A percentile compares a stretch with the other conserved stretches of the same genome.
Evolutionary conservation across 345 rosid genomes (phyloP).

Genomic region (Heritiera littoralis): DNA sequence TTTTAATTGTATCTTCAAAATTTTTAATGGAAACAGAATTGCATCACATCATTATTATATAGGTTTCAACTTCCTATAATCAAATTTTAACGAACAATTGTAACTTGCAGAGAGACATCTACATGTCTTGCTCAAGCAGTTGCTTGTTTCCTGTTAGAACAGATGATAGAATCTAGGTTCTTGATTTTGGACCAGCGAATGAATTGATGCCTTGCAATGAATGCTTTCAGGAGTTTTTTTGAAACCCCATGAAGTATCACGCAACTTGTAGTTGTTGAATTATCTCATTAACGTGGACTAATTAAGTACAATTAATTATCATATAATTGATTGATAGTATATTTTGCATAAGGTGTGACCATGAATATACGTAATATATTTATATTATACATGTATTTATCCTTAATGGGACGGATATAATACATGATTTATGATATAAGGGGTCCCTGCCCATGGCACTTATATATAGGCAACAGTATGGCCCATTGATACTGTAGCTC

Average conservation of each 20-base stretch:
- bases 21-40: constrained; percentile 6
- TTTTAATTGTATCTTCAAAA: neutral
- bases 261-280: neutral
- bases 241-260: neutral
- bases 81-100: neutral
- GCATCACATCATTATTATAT: neutral
- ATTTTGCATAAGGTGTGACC: too few relatives aligned
- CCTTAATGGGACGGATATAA: too few relatives aligned
- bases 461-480: too few relatives aligned
- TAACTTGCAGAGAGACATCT: neutral
- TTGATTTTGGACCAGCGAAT: neutral
- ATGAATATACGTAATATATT: too few relatives aligned
- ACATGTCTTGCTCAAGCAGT: neutral
- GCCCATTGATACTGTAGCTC: too few relatives aligned
- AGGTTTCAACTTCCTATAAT: neutral
- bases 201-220: neutral
- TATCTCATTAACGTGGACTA: too few relatives aligned
- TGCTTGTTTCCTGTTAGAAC: neutral
- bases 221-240: neutral
- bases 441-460: too few relatives aligned
- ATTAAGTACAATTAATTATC: too few relatives aligned
- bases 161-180: neutral
- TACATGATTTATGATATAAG: too few relatives aligned
- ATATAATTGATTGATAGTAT: too few relatives aligned
- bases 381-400: too few relatives aligned